Base-by-base conservation (phyloP, 2,329 filamentous ascomycete genomes). In the Verticillium tricorpus region DNA sequence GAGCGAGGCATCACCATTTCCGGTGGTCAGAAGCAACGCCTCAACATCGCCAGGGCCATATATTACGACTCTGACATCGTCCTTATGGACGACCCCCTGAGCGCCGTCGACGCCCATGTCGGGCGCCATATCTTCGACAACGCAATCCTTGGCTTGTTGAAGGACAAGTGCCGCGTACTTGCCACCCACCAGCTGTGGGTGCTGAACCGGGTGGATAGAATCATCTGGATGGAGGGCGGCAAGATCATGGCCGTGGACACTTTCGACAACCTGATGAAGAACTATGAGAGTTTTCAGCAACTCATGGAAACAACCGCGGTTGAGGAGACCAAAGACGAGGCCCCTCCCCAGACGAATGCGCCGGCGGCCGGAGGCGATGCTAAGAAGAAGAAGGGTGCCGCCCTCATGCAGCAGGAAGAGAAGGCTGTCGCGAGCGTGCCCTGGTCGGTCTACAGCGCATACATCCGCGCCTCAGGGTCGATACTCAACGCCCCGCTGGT, bases 171-270 rank as follows among this genome's bases (percentile, higher is more conserved):
- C 70, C 85, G 95, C 22, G 89, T 98, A 37, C 81, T 99, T 35
- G 95, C 94, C 1, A 99, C 95, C 0, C 95, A 99, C 74, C 94
- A 98, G 73, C 85, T 98, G 15, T 95, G 96, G 80, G 93, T 98
- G 6, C 84, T 98, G 6, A 93, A 85, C 71, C 89, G 93, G 37
- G 97, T 93, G 69, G 94, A 98, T 72, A 85, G 94, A 37, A 94
- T 98, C 66, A 87, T 98, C 57, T 93, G 93, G 87, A 93, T 99
- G 86, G 91, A 97, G 61, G 87, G 88, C 17, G 95, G 95, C 55
- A 86, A 83, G 60, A 90, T 98, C 60, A 86, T 91, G 73, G 92
- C 93, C 5, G 81, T 97, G 45, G 93, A 95, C 67, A 97, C 93
- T 0, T 98, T 94, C 69, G 87, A 91, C 37, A 93, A 96, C 62